A percentile compares a stretch with the other conserved stretches of the same genome.
Evolutionary conservation across 257 asterid species (phyloP).

Genomic region (Primulina tabacum): DNA sequence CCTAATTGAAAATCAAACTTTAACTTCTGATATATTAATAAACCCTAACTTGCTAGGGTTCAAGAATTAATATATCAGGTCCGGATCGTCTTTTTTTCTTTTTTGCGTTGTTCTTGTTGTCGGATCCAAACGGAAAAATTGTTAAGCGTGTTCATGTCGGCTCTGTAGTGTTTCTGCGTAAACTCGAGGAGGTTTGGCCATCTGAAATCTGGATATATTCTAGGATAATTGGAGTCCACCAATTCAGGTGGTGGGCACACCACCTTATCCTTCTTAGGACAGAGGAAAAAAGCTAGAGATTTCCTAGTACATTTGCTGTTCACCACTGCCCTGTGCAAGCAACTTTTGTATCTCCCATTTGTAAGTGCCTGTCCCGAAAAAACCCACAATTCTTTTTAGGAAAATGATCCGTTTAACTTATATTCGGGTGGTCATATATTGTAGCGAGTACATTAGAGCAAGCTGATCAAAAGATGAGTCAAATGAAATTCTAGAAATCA

Average conservation of each 20-base stretch:
- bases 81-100: slow-evolving; percentile 21
- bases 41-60: slow-evolving; percentile 1
- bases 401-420: not conserved
- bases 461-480: not conserved
- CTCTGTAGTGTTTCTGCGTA: slow-evolving; percentile 85
- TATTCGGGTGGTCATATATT: too few relatives aligned
- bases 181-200: slow-evolving; percentile 73
- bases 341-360: slow-evolving; percentile 76
- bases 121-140: slow-evolving; percentile 66
- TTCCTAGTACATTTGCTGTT: slow-evolving; percentile 72
- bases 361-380: slow-evolving; percentile 58
- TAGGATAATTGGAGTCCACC: slow-evolving; percentile 67
- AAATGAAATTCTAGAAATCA: not conserved
- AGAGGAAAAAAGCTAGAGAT: slow-evolving; percentile 84
- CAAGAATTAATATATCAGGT: not conserved
- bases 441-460: not conserved
- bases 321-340: slow-evolving; percentile 89
- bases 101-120: slow-evolving; percentile 19
- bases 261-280: slow-evolving; percentile 73
- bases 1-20: not conserved
- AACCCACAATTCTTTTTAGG: not conserved
- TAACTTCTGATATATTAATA: not conserved
- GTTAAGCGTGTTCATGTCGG: slow-evolving; percentile 72
- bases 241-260: slow-evolving; percentile 75
- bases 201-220: slow-evolving; percentile 73